A percentile compares a stretch with the other conserved stretches of the same genome.
Conservation (phyloP, 1,284 basidiomycete genomes). For the Ustilago sp. region DNA sequence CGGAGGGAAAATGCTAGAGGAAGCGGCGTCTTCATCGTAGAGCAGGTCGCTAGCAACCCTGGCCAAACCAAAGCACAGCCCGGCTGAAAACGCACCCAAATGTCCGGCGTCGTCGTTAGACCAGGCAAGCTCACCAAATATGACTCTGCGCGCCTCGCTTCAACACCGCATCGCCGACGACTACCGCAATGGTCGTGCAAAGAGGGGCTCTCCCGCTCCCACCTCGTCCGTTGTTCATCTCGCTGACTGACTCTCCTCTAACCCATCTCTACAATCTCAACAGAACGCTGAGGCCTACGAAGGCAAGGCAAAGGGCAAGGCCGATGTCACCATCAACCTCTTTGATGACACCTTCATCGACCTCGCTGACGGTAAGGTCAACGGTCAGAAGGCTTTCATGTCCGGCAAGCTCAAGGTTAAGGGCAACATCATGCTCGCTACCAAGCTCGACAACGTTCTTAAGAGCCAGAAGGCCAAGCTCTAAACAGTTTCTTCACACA, state of each 20-base stretch:
- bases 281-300: slow-evolving; percentile 67
- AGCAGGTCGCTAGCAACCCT: background rate
- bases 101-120: slow-evolving; percentile 64
- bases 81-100: slow-evolving; percentile 64
- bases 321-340: slow-evolving; percentile 69
- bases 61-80: slow-evolving; percentile 12
- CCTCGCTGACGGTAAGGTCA: slow-evolving; percentile 69
- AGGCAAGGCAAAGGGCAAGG: slow-evolving; percentile 69
- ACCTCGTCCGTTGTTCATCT: background rate
- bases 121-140: slow-evolving; percentile 52
- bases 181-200: background rate
- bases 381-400: slow-evolving; percentile 70
- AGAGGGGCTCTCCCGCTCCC: background rate
- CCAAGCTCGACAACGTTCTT: slow-evolving; percentile 66
- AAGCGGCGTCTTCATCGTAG: too few relatives aligned
- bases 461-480: slow-evolving; percentile 66
- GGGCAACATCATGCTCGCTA: slow-evolving; percentile 68
- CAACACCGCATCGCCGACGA: background rate
- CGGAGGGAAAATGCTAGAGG: slow-evolving; percentile 19
- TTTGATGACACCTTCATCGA: slow-evolving; percentile 68
- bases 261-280: slow-evolving; percentile 8
- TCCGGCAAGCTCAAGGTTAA: slow-evolving; percentile 68
- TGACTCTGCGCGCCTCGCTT: background rate
- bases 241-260: slow-evolving; percentile 6
- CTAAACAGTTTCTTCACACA: slow-evolving; percentile 25